These are phyloP conservation scores for Naganishia kalamii DNA, from an alignment of 768 basidiomycete species.

Conservation along the genomic window DNA sequence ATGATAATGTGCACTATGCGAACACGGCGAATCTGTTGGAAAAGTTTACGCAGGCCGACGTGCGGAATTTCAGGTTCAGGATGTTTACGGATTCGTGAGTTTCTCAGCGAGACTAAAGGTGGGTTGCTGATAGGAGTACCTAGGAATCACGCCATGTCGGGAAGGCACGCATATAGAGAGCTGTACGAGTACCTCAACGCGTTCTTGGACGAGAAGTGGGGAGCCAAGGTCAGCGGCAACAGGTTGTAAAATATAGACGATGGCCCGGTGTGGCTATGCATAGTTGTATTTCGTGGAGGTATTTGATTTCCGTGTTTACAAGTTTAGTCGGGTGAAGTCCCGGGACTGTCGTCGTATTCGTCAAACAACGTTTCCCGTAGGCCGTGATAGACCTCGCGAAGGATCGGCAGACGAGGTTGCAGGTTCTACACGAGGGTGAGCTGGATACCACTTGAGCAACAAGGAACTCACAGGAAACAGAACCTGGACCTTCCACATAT, in stretches of 20 bases:
- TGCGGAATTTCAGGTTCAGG: conserved; percentile 69
- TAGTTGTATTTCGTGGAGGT: conserved; percentile 9
- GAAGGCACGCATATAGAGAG: conserved; percentile 72
- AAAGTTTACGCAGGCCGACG: conserved; percentile 73
- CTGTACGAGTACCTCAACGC: conserved; percentile 76
- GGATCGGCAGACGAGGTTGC: conserved; percentile 25
- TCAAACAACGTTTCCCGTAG: conserved; percentile 32
- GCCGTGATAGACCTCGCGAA: conserved; percentile 37
- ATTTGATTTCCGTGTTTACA: neutral
- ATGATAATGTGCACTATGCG: conserved; percentile 90
- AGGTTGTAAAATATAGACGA: neutral
- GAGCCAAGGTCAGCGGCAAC: conserved; percentile 39
- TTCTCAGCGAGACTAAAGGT: neutral
- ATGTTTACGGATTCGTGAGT: conserved; percentile 93
- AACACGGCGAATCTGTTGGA: conserved; percentile 87
- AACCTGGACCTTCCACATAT: neutral
- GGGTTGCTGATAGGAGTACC: conserved; percentile 21
- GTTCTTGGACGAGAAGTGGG: conserved; percentile 90
- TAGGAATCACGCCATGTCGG: conserved; percentile 73
- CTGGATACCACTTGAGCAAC: neutral
- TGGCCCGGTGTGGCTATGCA: neutral
- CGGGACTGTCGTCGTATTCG: conserved; percentile 27
- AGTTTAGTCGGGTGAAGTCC: neutral
- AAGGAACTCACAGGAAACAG: neutral
- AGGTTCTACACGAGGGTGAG: conserved; percentile 24